Conservation (phyloP, 306 rosid genomes). For the Cucurbita pepo region DNA sequence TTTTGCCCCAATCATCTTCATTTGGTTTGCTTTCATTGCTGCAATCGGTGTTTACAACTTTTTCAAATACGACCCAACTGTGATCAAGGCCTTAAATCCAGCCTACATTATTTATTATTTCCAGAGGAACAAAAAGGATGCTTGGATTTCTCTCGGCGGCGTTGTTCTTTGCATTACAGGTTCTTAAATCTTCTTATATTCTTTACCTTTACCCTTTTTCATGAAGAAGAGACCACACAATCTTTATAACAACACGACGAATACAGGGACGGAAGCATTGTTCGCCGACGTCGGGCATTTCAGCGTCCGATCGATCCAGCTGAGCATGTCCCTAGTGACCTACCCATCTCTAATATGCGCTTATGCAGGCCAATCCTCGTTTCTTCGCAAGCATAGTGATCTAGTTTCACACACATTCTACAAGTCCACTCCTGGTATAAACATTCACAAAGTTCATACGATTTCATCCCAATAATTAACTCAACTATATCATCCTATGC, state of each 20-base stretch:
- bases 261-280: constrained; percentile 9
- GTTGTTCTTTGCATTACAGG: constrained; percentile 36
- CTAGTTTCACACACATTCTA: background rate
- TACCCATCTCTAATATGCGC: constrained; percentile 7
- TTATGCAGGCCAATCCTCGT: constrained; percentile 13
- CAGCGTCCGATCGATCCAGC: constrained; percentile 2
- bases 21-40: constrained; percentile 54
- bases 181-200: no score
- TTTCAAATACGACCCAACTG: constrained; percentile 40
- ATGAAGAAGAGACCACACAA: no score
- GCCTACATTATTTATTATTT: constrained; percentile 42
- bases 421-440: constrained; percentile 4
- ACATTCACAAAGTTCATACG: no score
- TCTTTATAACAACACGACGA: no score
- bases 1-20: constrained; percentile 60
- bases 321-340: constrained; percentile 1
- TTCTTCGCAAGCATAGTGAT: constrained; percentile 5
- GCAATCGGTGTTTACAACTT: constrained; percentile 56
- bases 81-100: constrained; percentile 58
- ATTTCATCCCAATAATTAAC: no score
- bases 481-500: no score
- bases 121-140: constrained; percentile 42
- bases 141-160: constrained; percentile 92
- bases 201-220: no score
- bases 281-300: constrained; percentile 17